Conservation (phyloP, 768 basidiomycete genomes). For the Suillus hirtellus region DNA sequence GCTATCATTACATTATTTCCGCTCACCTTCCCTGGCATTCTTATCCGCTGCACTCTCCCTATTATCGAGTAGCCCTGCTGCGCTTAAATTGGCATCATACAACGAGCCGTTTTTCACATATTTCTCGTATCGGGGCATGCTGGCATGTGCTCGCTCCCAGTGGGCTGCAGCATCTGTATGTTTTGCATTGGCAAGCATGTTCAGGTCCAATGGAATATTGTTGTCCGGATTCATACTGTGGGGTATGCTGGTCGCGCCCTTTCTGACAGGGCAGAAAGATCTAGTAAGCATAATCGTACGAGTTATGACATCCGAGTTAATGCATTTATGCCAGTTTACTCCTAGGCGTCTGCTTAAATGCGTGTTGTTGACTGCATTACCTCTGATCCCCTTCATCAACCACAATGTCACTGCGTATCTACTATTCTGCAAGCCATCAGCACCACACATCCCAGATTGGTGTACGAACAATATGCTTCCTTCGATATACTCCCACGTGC, state of each 20-base stretch:
- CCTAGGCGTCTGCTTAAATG: conserved; percentile 36
- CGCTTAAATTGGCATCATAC: conserved; percentile 71
- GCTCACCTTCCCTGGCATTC: conserved; percentile 57
- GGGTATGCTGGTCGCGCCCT: conserved; percentile 62
- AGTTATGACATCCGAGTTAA: background rate
- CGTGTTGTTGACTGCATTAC: conserved; percentile 43
- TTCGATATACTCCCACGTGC: conserved; percentile 79
- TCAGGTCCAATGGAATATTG: conserved; percentile 79
- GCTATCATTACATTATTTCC: conserved; percentile 59
- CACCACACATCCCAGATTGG: conserved; percentile 49
- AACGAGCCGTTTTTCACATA: conserved; percentile 86
- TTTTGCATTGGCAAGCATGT: conserved; percentile 63
- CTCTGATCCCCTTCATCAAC: conserved; percentile 64
- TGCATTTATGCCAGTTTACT: conserved; percentile 33
- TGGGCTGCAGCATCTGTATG: conserved; percentile 58
- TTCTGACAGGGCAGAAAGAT: conserved; percentile 39
- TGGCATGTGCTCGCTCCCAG: conserved; percentile 32
- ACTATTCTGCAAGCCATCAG: conserved; percentile 56
- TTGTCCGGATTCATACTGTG: conserved; percentile 79
- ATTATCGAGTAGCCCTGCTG: conserved; percentile 78
- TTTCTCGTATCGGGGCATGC: conserved; percentile 61
- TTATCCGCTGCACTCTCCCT: conserved; percentile 69
- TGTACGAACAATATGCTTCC: conserved; percentile 56
- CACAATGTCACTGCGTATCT: conserved; percentile 71
- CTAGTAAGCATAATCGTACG: conserved; percentile 19